A percentile compares a stretch with the other conserved stretches of the same genome.
phyloP scores from a whole-genome alignment of 2,329 filamentous ascomycete genomes.

The Hymenoscyphus linearis region DNA sequence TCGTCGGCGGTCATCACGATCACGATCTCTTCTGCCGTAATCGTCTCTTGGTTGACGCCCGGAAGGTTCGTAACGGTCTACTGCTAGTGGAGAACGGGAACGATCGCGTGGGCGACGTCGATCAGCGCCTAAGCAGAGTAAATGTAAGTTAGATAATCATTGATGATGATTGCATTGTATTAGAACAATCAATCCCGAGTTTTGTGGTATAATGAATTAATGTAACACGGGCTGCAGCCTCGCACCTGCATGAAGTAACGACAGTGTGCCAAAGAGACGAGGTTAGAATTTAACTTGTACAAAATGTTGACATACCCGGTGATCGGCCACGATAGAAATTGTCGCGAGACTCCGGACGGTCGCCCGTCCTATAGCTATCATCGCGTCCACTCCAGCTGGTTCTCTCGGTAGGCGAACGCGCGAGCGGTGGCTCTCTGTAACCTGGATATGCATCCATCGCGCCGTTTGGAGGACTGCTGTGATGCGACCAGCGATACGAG shows the following conservation, averaged over 20 bases:
- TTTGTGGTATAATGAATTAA: not conserved
- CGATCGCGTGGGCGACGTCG: slow-evolving; percentile 50
- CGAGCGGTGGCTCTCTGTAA: slow-evolving; percentile 30
- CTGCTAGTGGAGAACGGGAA: slow-evolving; percentile 63
- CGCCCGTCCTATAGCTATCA: slow-evolving; percentile 25
- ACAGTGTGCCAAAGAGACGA: not conserved
- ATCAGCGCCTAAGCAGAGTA: slow-evolving; percentile 44
- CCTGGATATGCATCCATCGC: slow-evolving; percentile 29
- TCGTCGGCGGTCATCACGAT: slow-evolving; percentile 58
- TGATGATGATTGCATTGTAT: not conserved
- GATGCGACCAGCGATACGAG: slow-evolving; percentile 3
- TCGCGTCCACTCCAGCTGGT: slow-evolving; percentile 32
- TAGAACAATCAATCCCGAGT: not conserved
- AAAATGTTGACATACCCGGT: slow-evolving; percentile 52
- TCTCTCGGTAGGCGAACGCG: slow-evolving; percentile 32
- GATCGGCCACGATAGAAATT: slow-evolving; percentile 63
- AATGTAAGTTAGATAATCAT: slow-evolving; percentile 16
- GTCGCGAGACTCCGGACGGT: slow-evolving; percentile 45
- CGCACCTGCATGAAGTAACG: slow-evolving; percentile 13
- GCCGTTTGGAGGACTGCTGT: not conserved
- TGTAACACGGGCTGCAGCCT: slow-evolving; percentile 1
- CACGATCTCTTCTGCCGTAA: slow-evolving; percentile 40
- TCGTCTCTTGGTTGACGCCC: slow-evolving; percentile 58
- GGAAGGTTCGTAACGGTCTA: slow-evolving; percentile 74
- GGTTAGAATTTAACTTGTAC: not conserved